A percentile compares a stretch with the other conserved stretches of the same genome.
phyloP scores from a whole-genome alignment of 2,329 filamentous ascomycete genomes.

The Pezicula neosporulosa region DNA sequence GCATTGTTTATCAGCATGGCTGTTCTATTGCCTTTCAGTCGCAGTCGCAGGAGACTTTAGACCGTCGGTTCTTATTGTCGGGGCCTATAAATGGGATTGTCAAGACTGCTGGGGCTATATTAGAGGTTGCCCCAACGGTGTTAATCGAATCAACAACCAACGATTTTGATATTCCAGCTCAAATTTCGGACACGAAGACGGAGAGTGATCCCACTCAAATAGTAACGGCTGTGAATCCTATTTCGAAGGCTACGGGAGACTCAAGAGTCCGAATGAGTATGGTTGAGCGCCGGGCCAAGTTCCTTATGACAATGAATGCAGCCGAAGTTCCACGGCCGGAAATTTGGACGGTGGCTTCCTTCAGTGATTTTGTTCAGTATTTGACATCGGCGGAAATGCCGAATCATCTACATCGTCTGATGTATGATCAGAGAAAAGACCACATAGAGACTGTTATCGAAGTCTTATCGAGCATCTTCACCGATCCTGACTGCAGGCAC shows the following conservation, averaged over 20 bases:
- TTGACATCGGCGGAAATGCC: conserved; percentile 26
- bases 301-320: conserved; percentile 7
- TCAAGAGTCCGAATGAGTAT: conserved; percentile 23
- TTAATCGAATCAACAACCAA: neutral
- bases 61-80: conserved; percentile 15
- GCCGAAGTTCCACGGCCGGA: conserved; percentile 12
- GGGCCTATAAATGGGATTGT: conserved; percentile 14
- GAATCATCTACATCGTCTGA: conserved; percentile 14
- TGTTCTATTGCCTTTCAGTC: conserved; percentile 14
- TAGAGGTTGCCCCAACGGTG: conserved; percentile 11
- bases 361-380: conserved; percentile 35
- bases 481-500: conserved; percentile 22
- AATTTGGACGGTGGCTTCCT: conserved; percentile 29
- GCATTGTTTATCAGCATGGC: conserved; percentile 13
- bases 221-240: no score
- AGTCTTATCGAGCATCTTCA: conserved; percentile 30
- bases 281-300: neutral
- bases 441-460: conserved; percentile 15
- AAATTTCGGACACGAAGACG: no score
- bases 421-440: conserved; percentile 10
- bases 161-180: no score
- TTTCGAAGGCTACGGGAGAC: neutral
- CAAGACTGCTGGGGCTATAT: conserved; percentile 14
- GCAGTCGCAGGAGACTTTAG: neutral
- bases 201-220: no score